Conservation (phyloP, 257 asterid species). For the Rauvolfia tetraphylla region DNA sequence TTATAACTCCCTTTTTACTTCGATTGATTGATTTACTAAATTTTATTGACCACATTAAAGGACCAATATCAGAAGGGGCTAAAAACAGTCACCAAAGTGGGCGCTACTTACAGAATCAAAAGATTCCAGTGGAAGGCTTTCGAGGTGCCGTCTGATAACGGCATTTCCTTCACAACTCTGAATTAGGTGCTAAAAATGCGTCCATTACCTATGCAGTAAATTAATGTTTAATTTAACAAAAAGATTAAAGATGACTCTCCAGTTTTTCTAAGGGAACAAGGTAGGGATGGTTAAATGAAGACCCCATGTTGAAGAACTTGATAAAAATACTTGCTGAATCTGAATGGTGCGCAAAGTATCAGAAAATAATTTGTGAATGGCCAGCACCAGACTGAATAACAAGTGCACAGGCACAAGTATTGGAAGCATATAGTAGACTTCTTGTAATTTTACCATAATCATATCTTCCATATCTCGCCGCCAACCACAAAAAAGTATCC, state of each 20-base stretch:
- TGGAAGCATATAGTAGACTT: conserved; percentile 37
- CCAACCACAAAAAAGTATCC: conserved; percentile 95
- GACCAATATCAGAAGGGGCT: not conserved
- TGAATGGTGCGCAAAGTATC: conserved; percentile 20
- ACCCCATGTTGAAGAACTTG: conserved; percentile 16
- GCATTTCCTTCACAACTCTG: conserved; percentile 93
- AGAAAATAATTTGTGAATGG: conserved; percentile 24
- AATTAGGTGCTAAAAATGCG: conserved; percentile 73
- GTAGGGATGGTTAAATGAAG: not conserved
- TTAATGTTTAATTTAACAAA: not conserved
- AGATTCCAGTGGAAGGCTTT: conserved; percentile 87
- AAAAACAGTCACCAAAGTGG: not conserved
- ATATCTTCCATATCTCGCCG: conserved; percentile 95
- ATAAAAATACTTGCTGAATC: conserved; percentile 21
- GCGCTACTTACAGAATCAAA: conserved; percentile 74
- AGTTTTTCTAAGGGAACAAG: not conserved
- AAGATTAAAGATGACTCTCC: not conserved
- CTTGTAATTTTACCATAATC: conserved; percentile 64
- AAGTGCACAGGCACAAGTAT: conserved; percentile 28
- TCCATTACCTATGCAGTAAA: conserved; percentile 60
- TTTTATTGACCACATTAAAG: not conserved
- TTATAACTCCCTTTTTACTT: not conserved
- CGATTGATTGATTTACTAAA: not conserved
- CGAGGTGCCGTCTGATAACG: conserved; percentile 80
- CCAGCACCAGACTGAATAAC: conserved; percentile 29